Evolutionary conservation across 1,284 basidiomycete genomes (phyloP).

Genomic region (Ustilago cynodontis): DNA sequence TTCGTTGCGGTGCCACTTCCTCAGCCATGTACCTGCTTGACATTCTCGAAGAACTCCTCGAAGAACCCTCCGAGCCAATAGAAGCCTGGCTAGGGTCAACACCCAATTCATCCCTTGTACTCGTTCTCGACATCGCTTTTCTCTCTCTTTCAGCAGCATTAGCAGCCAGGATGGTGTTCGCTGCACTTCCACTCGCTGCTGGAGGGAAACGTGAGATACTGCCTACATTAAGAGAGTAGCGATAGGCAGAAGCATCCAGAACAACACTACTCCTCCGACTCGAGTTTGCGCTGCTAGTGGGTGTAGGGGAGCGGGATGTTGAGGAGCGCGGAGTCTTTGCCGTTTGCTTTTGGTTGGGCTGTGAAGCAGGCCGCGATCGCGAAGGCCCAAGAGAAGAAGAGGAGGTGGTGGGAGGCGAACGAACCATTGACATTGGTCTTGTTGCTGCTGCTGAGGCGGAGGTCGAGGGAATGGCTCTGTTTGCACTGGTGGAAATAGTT

Average conservation of each 20-base stretch:
- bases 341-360: neutral
- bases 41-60: conserved; percentile 17
- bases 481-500: neutral
- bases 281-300: conserved; percentile 15
- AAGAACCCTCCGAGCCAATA: conserved; percentile 10
- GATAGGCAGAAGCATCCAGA: conserved; percentile 22
- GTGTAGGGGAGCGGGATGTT: conserved; percentile 6
- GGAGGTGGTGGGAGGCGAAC: neutral
- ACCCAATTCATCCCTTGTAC: neutral
- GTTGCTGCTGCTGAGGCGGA: neutral
- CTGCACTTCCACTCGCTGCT: conserved; percentile 15
- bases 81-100: conserved; percentile 30
- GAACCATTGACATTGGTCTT: conserved; percentile 1
- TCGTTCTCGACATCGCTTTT: neutral
- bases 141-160: neutral
- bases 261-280: conserved; percentile 33
- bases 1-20: conserved; percentile 34
- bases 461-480: neutral
- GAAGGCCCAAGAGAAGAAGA: too few species aligned
- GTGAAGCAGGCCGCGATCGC: neutral
- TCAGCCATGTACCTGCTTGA: conserved; percentile 34
- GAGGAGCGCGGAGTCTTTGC: neutral
- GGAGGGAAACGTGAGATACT: conserved; percentile 21
- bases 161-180: conserved; percentile 25
- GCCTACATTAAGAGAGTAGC: conserved; percentile 34